These are phyloP conservation scores for Guyanaporus albipodus DNA, from an alignment of 768 basidiomycete genomes.

Conservation along the genomic window DNA sequence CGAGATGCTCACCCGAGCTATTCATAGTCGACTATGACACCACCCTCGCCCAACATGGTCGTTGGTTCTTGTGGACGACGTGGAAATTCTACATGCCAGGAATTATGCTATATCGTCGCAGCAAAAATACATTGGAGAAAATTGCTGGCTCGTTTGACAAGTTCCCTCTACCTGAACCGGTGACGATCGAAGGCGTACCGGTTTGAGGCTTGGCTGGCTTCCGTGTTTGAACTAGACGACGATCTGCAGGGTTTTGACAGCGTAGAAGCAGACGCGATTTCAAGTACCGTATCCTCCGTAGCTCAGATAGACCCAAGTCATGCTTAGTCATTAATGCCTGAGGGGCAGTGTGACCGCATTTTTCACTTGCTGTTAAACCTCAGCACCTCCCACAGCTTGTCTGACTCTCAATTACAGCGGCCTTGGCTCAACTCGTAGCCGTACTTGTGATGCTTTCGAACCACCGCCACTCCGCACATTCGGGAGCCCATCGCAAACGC, in stretches of 20 bases:
- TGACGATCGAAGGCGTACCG: conserved; percentile 14
- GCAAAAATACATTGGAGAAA: conserved; percentile 40
- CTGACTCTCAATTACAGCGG: conserved; percentile 12
- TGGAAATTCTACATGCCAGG: conserved; percentile 55
- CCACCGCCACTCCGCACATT: conserved; percentile 15
- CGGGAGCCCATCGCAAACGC: conserved; percentile 51
- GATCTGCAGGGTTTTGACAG: neutral
- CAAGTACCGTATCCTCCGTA: too few relatives aligned
- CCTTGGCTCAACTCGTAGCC: conserved; percentile 6
- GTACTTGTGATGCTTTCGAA: conserved; percentile 19
- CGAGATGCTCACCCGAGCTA: neutral
- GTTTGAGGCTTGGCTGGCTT: conserved; percentile 5
- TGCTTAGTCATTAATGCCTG: conserved; percentile 28
- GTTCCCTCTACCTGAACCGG: conserved; percentile 26
- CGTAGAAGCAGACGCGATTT: neutral
- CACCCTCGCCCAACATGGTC: conserved; percentile 56
- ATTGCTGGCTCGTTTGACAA: conserved; percentile 53
- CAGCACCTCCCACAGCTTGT: conserved; percentile 1
- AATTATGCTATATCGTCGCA: conserved; percentile 28
- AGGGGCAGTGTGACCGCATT: too few relatives aligned
- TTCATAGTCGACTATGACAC: conserved; percentile 62
- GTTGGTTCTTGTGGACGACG: conserved; percentile 73
- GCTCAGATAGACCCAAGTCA: neutral
- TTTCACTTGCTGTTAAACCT: conserved; percentile 9
- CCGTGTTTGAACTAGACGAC: conserved; percentile 5